phyloP scores from a whole-genome alignment of 2,329 filamentous ascomycete species.

The Moelleriella libera region DNA sequence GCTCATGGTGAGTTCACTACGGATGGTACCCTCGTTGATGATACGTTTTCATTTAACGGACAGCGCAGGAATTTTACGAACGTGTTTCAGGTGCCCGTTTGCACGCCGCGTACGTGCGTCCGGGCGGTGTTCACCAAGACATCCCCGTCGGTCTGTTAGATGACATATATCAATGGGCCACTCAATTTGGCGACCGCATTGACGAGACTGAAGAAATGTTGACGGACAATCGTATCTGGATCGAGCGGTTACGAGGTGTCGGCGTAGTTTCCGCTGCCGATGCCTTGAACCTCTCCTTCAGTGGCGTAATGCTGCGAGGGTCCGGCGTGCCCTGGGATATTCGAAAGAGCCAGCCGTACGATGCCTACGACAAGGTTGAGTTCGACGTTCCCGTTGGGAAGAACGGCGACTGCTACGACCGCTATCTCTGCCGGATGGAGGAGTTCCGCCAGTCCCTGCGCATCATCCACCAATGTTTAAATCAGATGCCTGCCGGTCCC shows the following conservation, averaged over 20 bases:
- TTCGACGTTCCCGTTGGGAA: conserved; percentile 95
- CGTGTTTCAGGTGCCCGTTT: conserved; percentile 96
- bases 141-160: conserved; percentile 86
- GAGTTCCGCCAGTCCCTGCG: conserved; percentile 97
- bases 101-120: conserved; percentile 91
- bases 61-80: conserved; percentile 91
- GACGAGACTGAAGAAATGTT: conserved; percentile 98
- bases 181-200: conserved; percentile 94
- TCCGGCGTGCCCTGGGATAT: conserved; percentile 94
- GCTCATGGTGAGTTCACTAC: conserved; percentile 63
- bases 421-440: conserved; percentile 98
- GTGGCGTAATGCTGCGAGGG: conserved; percentile 93
- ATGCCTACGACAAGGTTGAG: conserved; percentile 94
- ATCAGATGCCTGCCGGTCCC: conserved; percentile 94
- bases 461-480: conserved; percentile 97
- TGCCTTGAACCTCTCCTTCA: conserved; percentile 94
- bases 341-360: conserved; percentile 92
- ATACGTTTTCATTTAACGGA: not conserved
- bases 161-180: conserved; percentile 99
- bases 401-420: conserved; percentile 98
- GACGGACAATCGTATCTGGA: conserved; percentile 99
- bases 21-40: not conserved
- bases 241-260: conserved; percentile 77
- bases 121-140: conserved; percentile 92
- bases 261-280: conserved; percentile 86